phyloP scores from a whole-genome alignment of 2,329 filamentous ascomycete genomes.

The Pseudodiploospora longispora region DNA sequence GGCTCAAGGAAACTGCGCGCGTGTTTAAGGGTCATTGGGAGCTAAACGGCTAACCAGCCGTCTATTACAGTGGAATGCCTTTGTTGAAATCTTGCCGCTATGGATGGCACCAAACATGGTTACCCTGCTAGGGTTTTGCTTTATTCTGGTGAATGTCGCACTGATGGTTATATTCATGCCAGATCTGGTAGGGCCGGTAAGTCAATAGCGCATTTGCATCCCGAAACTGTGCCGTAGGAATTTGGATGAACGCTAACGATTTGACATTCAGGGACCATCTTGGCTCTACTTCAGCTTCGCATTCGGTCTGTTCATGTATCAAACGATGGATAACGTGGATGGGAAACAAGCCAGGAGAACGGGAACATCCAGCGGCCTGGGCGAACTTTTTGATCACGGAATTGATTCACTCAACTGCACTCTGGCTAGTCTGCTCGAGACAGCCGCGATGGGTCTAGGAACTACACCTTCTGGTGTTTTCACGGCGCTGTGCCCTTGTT shows the following conservation, averaged over 20 bases:
- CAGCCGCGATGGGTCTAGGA: constrained; percentile 86
- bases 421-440: constrained; percentile 81
- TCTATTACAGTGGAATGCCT: constrained; percentile 78
- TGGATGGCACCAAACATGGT: constrained; percentile 99
- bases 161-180: constrained; percentile 73
- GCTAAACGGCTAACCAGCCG: too few species aligned
- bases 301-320: constrained; percentile 95
- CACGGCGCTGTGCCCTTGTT: constrained; percentile 80
- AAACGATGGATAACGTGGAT: constrained; percentile 98
- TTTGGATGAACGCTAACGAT: not conserved
- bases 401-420: constrained; percentile 98
- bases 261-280: constrained; percentile 55
- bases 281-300: constrained; percentile 98
- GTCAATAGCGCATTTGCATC: constrained; percentile 21
- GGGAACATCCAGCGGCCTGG: constrained; percentile 86
- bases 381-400: constrained; percentile 96
- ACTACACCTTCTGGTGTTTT: constrained; percentile 79
- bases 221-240: not conserved
- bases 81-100: constrained; percentile 83
- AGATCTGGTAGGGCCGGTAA: constrained; percentile 80
- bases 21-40: too few species aligned
- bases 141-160: constrained; percentile 78
- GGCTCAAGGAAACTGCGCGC: too few species aligned
- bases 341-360: constrained; percentile 95
- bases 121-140: constrained; percentile 88